A percentile compares a stretch with the other conserved stretches of the same genome.
Conservation (phyloP, 1,284 basidiomycete species). For the Ceratobasidium sp. region DNA sequence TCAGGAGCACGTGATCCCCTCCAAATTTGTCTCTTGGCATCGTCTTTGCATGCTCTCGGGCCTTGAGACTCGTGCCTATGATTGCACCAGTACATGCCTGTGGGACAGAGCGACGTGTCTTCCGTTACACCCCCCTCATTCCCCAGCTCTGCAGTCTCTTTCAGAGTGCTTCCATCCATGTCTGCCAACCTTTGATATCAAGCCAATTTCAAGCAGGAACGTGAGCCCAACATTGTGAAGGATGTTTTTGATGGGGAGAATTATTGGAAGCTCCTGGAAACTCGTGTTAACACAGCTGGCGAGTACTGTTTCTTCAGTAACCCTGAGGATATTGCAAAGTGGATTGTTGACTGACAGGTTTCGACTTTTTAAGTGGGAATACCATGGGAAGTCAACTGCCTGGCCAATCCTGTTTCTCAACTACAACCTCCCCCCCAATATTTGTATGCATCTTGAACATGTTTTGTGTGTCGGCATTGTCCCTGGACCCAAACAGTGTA, state of each 20-base stretch:
- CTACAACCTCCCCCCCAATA: constrained; percentile 39
- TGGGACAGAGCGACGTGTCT: constrained; percentile 12
- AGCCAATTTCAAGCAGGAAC: constrained; percentile 41
- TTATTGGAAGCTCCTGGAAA: constrained; percentile 19
- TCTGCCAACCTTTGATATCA: constrained; percentile 48
- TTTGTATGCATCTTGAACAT: constrained; percentile 22
- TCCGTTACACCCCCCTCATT: constrained; percentile 44
- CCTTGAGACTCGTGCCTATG: constrained; percentile 16
- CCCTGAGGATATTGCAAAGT: constrained; percentile 27
- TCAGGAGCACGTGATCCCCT: not conserved
- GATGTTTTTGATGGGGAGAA: constrained; percentile 46
- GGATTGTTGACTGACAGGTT: constrained; percentile 41
- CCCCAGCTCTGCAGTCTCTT: constrained; percentile 36
- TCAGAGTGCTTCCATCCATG: constrained; percentile 39
- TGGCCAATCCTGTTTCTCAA: constrained; percentile 39
- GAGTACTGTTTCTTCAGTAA: constrained; percentile 48
- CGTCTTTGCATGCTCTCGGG: constrained; percentile 10
- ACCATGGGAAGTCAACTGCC: not conserved
- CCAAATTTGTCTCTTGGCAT: not conserved
- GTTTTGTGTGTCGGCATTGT: constrained; percentile 38
- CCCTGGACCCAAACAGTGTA: constrained; percentile 35
- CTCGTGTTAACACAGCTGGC: constrained; percentile 1
- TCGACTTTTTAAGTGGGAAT: constrained; percentile 11
- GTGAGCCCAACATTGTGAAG: constrained; percentile 38
- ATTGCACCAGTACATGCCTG: constrained; percentile 36